Evolutionary conservation across 257 asterid genomes (phyloP).

Genomic region (Orobanche coerulescens): DNA sequence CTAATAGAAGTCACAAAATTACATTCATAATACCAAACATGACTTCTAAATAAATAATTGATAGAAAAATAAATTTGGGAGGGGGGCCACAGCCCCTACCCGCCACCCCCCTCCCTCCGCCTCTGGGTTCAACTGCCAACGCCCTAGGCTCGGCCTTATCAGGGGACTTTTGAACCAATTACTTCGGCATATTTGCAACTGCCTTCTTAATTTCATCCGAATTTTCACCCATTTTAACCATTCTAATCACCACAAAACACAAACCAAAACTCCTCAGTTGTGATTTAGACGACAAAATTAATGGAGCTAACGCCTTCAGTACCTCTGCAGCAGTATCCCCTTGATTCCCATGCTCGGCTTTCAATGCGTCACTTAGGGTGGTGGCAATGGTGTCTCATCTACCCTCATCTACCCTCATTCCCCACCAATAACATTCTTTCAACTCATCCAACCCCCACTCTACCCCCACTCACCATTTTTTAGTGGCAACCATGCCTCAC

Average conservation of each 20-base stretch:
- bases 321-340: constrained; percentile 62
- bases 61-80: no score
- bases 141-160: constrained; percentile 85
- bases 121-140: constrained; percentile 77
- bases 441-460: no score
- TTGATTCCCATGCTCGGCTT: constrained; percentile 69
- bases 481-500: no score
- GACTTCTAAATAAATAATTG: no score
- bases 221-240: constrained; percentile 45
- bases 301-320: constrained; percentile 56
- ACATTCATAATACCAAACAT: no score
- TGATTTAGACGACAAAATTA: constrained; percentile 49
- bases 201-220: constrained; percentile 48
- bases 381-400: no score
- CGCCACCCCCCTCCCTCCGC: no score
- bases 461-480: no score
- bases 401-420: no score
- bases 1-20: no score
- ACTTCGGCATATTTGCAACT: constrained; percentile 67
- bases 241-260: constrained; percentile 54
- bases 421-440: no score
- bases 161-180: constrained; percentile 64
- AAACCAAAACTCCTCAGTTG: constrained; percentile 52
- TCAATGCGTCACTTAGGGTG: constrained; percentile 54
- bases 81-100: no score